These are phyloP conservation scores for Fusarium sp. DNA, from an alignment of 2,329 filamentous ascomycete species.

Conservation along the genomic window DNA sequence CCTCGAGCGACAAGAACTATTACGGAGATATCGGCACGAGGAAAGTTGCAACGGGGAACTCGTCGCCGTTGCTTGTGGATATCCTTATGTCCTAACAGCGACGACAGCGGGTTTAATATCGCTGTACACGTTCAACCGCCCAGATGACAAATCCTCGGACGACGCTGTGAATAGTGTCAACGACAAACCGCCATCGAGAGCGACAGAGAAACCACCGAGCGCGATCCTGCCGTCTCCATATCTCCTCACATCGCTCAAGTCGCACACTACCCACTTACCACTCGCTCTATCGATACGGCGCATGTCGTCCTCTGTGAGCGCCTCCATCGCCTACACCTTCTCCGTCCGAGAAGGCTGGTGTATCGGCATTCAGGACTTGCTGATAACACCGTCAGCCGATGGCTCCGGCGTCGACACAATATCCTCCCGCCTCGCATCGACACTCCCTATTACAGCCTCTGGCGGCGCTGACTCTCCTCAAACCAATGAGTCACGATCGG, in stretches of 20 bases:
- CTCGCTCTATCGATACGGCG: constrained; percentile 84
- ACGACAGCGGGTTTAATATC: constrained; percentile 78
- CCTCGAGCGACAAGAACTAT: constrained; percentile 54
- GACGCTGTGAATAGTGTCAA: constrained; percentile 1
- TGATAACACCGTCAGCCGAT: constrained; percentile 56
- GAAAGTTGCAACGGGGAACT: constrained; percentile 72
- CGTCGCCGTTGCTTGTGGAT: constrained; percentile 74
- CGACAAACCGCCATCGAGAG: background rate
- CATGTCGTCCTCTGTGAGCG: constrained; percentile 70
- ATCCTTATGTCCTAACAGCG: constrained; percentile 82
- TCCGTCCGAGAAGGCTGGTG: constrained; percentile 84
- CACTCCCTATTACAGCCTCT: constrained; percentile 45
- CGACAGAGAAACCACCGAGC: background rate
- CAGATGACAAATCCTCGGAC: constrained; percentile 10
- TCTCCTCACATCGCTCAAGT: constrained; percentile 80
- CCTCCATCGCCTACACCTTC: constrained; percentile 87
- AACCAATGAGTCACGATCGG: constrained; percentile 28
- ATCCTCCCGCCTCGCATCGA: constrained; percentile 50
- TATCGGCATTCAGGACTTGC: constrained; percentile 89
- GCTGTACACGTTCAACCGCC: constrained; percentile 71
- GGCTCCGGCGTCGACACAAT: constrained; percentile 45
- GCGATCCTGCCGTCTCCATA: constrained; percentile 40
- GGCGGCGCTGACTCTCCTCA: constrained; percentile 6
- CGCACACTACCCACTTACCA: constrained; percentile 80
- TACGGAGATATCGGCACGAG: constrained; percentile 65